These are phyloP conservation scores for Neltuma alba DNA, from an alignment of 306 rosid genomes.

Conservation along the genomic window DNA sequence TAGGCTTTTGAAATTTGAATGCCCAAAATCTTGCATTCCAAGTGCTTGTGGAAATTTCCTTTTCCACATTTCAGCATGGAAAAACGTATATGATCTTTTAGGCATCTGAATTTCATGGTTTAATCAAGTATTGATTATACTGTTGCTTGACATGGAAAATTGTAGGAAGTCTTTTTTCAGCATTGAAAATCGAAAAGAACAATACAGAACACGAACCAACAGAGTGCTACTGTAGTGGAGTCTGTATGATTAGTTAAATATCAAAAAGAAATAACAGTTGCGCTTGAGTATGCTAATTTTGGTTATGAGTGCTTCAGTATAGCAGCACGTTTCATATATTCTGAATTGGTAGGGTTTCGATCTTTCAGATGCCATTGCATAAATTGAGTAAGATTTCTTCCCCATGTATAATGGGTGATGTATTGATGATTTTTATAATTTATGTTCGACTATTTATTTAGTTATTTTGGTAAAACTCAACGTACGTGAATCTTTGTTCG, in stretches of 20 bases:
- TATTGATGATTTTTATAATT: too few species aligned
- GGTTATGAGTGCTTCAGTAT: too few species aligned
- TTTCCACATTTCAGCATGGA: neutral
- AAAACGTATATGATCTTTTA: neutral
- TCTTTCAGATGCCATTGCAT: neutral
- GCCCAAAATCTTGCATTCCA: neutral
- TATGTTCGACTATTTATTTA: too few species aligned
- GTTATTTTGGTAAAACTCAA: too few species aligned
- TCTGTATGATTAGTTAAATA: neutral
- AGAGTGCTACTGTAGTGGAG: neutral
- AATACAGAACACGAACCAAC: neutral
- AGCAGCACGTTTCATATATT: neutral
- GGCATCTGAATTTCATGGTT: slow-evolving; percentile 7
- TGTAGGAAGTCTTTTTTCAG: neutral
- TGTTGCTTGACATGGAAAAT: slow-evolving; percentile 7
- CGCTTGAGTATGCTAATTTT: neutral
- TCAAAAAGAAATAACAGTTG: neutral
- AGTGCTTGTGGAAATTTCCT: neutral
- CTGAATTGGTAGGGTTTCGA: neutral
- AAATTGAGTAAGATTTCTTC: too few species aligned
- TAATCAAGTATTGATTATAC: neutral
- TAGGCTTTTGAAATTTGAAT: slow-evolving; percentile 14
- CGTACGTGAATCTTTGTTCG: too few species aligned
- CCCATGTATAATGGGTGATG: too few species aligned
- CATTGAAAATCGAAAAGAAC: neutral